phyloP scores from a whole-genome alignment of 139 green algal species.

The Coelastrella sp. region DNA sequence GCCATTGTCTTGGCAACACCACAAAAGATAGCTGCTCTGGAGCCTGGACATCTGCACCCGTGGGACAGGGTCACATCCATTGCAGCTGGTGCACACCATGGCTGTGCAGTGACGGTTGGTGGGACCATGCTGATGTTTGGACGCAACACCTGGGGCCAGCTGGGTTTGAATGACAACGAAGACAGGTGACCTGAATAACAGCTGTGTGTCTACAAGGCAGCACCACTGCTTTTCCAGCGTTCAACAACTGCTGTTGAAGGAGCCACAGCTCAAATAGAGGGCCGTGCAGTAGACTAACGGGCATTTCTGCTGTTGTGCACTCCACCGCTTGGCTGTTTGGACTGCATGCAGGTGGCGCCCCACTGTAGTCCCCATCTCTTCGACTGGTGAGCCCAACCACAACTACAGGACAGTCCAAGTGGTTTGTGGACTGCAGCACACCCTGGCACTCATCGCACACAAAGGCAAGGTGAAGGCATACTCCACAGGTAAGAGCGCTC shows the following conservation, averaged over 20 bases:
- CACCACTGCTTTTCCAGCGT: no score
- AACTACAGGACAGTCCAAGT: constrained; percentile 66
- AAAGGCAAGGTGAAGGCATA: constrained; percentile 65
- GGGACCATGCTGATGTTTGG: constrained; percentile 79
- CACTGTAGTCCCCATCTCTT: constrained; percentile 21
- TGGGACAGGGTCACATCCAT: constrained; percentile 80
- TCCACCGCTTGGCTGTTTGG: neutral
- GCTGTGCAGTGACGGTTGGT: constrained; percentile 79
- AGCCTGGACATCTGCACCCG: constrained; percentile 67
- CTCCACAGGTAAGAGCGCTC: constrained; percentile 47
- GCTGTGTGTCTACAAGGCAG: no score
- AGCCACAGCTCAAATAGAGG: no score
- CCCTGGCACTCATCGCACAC: constrained; percentile 66
- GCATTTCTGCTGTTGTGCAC: no score
- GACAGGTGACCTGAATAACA: neutral
- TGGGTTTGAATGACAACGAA: constrained; percentile 52
- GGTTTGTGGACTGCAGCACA: constrained; percentile 72
- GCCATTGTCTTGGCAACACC: constrained; percentile 54
- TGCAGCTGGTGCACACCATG: constrained; percentile 79
- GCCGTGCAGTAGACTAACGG: no score
- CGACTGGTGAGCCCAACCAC: neutral
- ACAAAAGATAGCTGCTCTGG: constrained; percentile 72
- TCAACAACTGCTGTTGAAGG: no score
- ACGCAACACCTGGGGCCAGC: constrained; percentile 67
- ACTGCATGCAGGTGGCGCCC: neutral